These are phyloP conservation scores for Pseudogymnoascus pannorum DNA, from an alignment of 2,329 filamentous ascomycete species.

Conservation along the genomic window DNA sequence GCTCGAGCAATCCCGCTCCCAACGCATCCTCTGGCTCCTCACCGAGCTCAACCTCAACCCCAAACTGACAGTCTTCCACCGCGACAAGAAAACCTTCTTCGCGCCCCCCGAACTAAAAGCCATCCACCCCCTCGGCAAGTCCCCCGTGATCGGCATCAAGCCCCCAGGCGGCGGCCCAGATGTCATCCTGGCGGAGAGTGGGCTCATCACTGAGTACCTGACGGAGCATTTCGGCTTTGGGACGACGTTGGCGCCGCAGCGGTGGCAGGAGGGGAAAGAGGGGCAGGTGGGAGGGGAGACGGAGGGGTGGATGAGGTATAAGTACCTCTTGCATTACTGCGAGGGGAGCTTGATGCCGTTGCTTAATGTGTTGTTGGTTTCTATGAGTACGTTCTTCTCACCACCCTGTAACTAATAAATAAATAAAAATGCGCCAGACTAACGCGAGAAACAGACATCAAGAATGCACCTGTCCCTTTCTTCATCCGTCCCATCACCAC, in stretches of 20 bases:
- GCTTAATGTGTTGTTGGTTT: conserved; percentile 57
- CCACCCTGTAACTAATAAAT: neutral
- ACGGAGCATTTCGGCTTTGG: conserved; percentile 52
- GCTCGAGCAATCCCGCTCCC: conserved; percentile 58
- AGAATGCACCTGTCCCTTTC: conserved; percentile 53
- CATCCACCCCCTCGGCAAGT: conserved; percentile 80
- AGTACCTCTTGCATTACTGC: conserved; percentile 72
- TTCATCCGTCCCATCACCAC: conserved; percentile 59
- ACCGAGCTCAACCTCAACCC: conserved; percentile 68
- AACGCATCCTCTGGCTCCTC: conserved; percentile 63
- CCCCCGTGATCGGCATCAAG: conserved; percentile 66
- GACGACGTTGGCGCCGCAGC: conserved; percentile 42
- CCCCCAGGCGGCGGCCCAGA: conserved; percentile 35
- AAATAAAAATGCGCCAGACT: too few species aligned
- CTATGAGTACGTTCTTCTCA: conserved; percentile 37
- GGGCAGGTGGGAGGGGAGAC: conserved; percentile 52
- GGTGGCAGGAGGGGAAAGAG: conserved; percentile 52
- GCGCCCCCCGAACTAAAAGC: conserved; percentile 71
- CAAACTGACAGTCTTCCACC: conserved; percentile 72
- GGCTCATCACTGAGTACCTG: conserved; percentile 74
- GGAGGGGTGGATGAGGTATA: conserved; percentile 51
- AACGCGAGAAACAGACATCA: conserved; percentile 37
- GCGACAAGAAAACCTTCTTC: conserved; percentile 51
- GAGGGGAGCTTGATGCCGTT: conserved; percentile 78
- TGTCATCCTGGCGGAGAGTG: conserved; percentile 72